Evolutionary conservation across 805 yeast species (phyloP).

Genomic region (Myxozyma nipponensis): DNA sequence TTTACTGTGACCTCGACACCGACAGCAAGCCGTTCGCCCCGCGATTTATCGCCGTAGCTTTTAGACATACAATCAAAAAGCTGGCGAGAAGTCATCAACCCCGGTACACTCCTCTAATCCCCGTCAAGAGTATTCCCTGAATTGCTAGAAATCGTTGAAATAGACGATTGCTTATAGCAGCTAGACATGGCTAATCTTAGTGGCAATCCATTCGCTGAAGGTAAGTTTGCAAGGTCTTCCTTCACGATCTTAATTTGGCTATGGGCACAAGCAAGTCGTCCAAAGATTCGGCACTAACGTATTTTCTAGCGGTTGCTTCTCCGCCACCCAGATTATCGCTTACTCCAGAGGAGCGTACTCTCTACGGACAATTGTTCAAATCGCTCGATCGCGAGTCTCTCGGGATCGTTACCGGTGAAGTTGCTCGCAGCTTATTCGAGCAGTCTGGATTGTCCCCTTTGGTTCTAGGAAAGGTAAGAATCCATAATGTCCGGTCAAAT

Average conservation of each 20-base stretch:
- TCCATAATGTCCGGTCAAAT: background rate
- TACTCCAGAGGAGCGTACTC: slow-evolving; percentile 69
- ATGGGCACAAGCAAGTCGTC: background rate
- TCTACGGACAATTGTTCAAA: slow-evolving; percentile 71
- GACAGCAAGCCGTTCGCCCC: too few relatives aligned
- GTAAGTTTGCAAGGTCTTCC: background rate
- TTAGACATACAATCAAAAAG: too few relatives aligned
- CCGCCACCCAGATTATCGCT: slow-evolving; percentile 18
- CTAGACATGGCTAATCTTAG: background rate
- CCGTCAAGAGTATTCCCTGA: too few relatives aligned
- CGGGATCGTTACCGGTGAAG: slow-evolving; percentile 84
- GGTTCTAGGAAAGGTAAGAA: slow-evolving; percentile 57
- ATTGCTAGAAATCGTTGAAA: too few relatives aligned
- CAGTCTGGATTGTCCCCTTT: slow-evolving; percentile 78
- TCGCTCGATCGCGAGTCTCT: slow-evolving; percentile 72
- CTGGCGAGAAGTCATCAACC: too few relatives aligned
- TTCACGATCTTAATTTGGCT: too few relatives aligned
- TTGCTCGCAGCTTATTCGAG: slow-evolving; percentile 77
- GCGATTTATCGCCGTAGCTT: too few relatives aligned
- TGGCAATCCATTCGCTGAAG: slow-evolving; percentile 1
- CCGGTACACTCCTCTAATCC: too few relatives aligned
- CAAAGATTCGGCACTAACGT: background rate
- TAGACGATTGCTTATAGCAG: background rate
- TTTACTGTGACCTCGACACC: too few relatives aligned
- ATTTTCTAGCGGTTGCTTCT: slow-evolving; percentile 1